phyloP scores from a whole-genome alignment of 2,329 filamentous ascomycete species.

The Cryphonectria carpinicola region DNA sequence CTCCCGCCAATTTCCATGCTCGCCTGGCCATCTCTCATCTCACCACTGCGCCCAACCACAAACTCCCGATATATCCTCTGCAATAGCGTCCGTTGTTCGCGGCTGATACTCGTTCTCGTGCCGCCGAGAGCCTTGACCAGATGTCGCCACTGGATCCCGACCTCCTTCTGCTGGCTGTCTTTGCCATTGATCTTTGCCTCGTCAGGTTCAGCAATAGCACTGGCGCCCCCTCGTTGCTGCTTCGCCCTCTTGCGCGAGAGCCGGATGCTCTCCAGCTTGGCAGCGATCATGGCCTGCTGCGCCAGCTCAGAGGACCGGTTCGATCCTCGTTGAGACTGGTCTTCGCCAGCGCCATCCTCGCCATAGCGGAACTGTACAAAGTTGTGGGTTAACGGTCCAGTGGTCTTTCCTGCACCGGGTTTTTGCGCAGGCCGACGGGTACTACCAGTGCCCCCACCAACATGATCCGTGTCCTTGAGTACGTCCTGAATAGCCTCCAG shows the following conservation, averaged over 20 bases:
- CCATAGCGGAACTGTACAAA: slow-evolving; percentile 89
- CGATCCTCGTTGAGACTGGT: slow-evolving; percentile 46
- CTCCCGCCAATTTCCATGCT: slow-evolving; percentile 90
- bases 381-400: slow-evolving; percentile 45
- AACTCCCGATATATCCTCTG: slow-evolving; percentile 89
- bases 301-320: slow-evolving; percentile 63
- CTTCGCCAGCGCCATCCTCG: slow-evolving; percentile 52
- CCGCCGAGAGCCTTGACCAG: slow-evolving; percentile 74
- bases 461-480: slow-evolving; percentile 62
- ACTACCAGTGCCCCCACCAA: slow-evolving; percentile 39
- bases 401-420: slow-evolving; percentile 20
- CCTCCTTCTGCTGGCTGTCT: slow-evolving; percentile 55
- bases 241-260: slow-evolving; percentile 67
- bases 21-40: slow-evolving; percentile 92
- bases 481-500: slow-evolving; percentile 96
- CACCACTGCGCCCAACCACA: slow-evolving; percentile 86
- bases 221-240: slow-evolving; percentile 43
- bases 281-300: slow-evolving; percentile 76
- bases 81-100: slow-evolving; percentile 74
- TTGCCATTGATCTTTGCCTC: slow-evolving; percentile 31
- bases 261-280: slow-evolving; percentile 83
- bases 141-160: slow-evolving; percentile 84
- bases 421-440: slow-evolving; percentile 37
- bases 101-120: slow-evolving; percentile 82
- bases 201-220: slow-evolving; percentile 34